These are phyloP conservation scores for Annulohypoxylon stygium DNA, from an alignment of 495 filamentous ascomycete genomes.

Conservation along the genomic window DNA sequence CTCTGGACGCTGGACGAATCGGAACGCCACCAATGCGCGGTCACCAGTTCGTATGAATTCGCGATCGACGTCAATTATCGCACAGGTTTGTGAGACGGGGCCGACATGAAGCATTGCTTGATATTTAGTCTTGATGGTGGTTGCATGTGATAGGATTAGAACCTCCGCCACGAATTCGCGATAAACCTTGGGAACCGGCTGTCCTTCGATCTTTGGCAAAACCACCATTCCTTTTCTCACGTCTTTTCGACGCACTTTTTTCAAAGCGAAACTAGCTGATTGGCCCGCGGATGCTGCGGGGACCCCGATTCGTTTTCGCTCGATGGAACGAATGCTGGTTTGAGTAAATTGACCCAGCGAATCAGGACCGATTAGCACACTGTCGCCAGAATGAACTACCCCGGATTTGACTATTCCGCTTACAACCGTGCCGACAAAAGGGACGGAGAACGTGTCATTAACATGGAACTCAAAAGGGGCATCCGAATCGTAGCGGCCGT, in stretches of 20 bases:
- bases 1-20: constrained; percentile 96
- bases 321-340: constrained; percentile 91
- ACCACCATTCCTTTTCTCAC: constrained; percentile 99
- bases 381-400: constrained; percentile 90
- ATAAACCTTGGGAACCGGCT: constrained; percentile 81
- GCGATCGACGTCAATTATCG: constrained; percentile 98
- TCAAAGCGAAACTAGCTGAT: constrained; percentile 90
- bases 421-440: constrained; percentile 96
- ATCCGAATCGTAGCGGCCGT: constrained; percentile 90
- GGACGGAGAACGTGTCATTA: constrained; percentile 99
- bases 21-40: constrained; percentile 90
- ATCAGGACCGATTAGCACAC: constrained; percentile 91
- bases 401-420: constrained; percentile 91
- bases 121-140: constrained; percentile 98
- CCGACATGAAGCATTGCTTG: constrained; percentile 99
- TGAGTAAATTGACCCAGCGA: constrained; percentile 91
- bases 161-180: constrained; percentile 97
- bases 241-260: constrained; percentile 87
- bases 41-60: constrained; percentile 95
- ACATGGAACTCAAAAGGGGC: constrained; percentile 95
- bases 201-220: constrained; percentile 79
- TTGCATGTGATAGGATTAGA: constrained; percentile 93
- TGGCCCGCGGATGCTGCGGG: constrained; percentile 92
- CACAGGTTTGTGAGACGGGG: constrained; percentile 93
- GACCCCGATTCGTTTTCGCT: constrained; percentile 92